Percentiles rank a stretch among this genome's conserved stretches.
Evolutionary conservation across 2,329 filamentous ascomycete genomes (phyloP).

Genomic region (Lecanosticta acicola): DNA sequence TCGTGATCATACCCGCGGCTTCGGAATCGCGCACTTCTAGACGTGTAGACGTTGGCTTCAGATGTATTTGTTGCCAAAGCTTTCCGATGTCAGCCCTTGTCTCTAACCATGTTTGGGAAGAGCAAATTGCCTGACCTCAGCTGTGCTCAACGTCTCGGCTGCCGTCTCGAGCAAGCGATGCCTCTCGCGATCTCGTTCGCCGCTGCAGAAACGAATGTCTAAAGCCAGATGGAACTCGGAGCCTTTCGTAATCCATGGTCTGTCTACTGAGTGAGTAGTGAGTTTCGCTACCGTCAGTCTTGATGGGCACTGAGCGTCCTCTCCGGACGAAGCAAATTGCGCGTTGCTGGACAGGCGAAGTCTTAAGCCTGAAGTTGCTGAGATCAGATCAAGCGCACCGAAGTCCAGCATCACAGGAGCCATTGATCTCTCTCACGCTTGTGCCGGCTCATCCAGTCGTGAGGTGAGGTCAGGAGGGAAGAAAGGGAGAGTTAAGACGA

Average conservation of each 20-base stretch:
- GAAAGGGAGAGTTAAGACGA: neutral
- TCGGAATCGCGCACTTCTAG: neutral
- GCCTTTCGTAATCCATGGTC: conserved; percentile 32
- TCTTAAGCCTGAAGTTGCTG: conserved; percentile 17
- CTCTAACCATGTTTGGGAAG: too few species aligned
- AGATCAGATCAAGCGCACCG: conserved; percentile 14
- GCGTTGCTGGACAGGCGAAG: conserved; percentile 18
- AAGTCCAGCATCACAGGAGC: conserved; percentile 1
- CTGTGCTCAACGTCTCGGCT: neutral
- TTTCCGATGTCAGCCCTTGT: too few species aligned
- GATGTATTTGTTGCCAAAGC: conserved; percentile 20
- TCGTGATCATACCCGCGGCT: conserved; percentile 4
- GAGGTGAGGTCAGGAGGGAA: neutral
- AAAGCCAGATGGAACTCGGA: conserved; percentile 30
- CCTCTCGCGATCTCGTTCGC: neutral
- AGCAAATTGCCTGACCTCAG: neutral
- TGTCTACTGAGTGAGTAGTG: conserved; percentile 1
- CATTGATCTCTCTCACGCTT: neutral
- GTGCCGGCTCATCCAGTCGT: conserved; percentile 2
- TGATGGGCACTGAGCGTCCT: conserved; percentile 8
- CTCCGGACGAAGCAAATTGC: conserved; percentile 19
- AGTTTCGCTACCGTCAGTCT: conserved; percentile 8
- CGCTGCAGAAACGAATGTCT: conserved; percentile 3
- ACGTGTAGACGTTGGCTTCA: neutral
- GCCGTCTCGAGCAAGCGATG: neutral